Base-by-base conservation (phyloP, 768 basidiomycete species). In the Mycena galericulata region DNA sequence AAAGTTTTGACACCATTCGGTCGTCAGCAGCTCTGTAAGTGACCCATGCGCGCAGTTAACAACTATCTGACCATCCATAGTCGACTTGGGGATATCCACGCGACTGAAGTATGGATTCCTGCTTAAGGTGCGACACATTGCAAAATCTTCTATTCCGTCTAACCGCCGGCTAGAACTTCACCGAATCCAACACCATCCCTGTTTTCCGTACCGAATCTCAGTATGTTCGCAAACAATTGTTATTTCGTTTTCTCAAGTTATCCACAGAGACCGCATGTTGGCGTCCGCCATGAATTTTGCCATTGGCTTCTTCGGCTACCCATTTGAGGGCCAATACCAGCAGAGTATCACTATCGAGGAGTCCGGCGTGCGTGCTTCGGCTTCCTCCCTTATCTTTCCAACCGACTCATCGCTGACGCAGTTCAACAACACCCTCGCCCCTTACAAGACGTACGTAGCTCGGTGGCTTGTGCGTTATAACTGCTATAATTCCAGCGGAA, bases 1-100 rank as follows among this genome's bases (percentile, higher is more conserved):
- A 41, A 65, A 93, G 91, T 94, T 34, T 81, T 97, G 66, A 96
- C 95, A n/a, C 94, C 95, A 0, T 97, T 97, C 68, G 95, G 96
- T 50, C 83, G 96, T 53, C 89, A 93, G 73, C 95, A 98, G 72
- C 80, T 96, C 5, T 97, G 91, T 92, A 65, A 64, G 90, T 80
- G 11, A 6, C 51, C 14, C 36, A 4, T 43, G 20, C 40, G 26
- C 14, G 59, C 45, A 59, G 8, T 41, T 22, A 8, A 62, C 43
- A 3, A 32, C 29, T 30, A n/a, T 30, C 43, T 20, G 22, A 30
- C 40, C 34, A 62, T 47, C 30, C 30, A 34, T 62, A 91, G 90
- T 83, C 74, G 89, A 90, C 72, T 79, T 94, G 63, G 90, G 92
- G 40, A 84, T 93, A 15, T 90, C 92, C 12, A 87, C 88, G 76